A percentile compares a stretch with the other conserved stretches of the same genome.
Conservation (phyloP, 2,329 filamentous ascomycete species). For the Calonectria pseudoreteaudii region DNA sequence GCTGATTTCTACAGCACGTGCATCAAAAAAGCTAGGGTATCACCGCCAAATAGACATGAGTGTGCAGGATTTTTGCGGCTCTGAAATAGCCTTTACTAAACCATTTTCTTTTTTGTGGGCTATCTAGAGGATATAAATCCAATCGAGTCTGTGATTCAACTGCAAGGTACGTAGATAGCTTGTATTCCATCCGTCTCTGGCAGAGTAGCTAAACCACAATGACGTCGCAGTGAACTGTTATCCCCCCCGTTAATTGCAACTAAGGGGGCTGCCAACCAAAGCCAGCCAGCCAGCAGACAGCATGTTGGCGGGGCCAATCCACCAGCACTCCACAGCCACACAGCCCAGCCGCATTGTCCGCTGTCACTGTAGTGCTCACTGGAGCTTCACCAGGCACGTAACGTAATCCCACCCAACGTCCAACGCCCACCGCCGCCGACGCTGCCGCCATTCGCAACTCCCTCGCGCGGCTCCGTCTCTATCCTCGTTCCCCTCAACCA, state of each 20-base stretch:
- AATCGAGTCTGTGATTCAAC: neutral
- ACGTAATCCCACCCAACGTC: slow-evolving; percentile 42
- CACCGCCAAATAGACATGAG: neutral
- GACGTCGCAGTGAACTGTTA: slow-evolving; percentile 13
- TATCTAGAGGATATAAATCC: neutral
- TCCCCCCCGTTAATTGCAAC: slow-evolving; percentile 28
- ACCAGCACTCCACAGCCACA: slow-evolving; percentile 37
- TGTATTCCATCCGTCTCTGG: neutral
- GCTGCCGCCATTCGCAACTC: slow-evolving; percentile 36
- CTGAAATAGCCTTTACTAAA: too few relatives aligned
- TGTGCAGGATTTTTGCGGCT: neutral
- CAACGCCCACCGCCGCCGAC: slow-evolving; percentile 37
- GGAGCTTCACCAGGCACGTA: slow-evolving; percentile 45
- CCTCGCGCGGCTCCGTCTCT: slow-evolving; percentile 30
- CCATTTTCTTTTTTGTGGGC: neutral
- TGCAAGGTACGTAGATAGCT: neutral
- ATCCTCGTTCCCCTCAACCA: slow-evolving; percentile 20
- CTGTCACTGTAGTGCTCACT: slow-evolving; percentile 11
- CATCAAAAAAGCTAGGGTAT: neutral
- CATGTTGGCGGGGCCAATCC: slow-evolving; percentile 35
- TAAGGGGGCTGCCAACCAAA: neutral
- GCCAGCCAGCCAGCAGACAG: slow-evolving; percentile 21
- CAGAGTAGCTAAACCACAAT: neutral
- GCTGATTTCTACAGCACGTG: neutral
- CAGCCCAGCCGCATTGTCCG: slow-evolving; percentile 35